phyloP scores from a whole-genome alignment of 371 early-diverging fungal genomes.

The Mucor indicus region DNA sequence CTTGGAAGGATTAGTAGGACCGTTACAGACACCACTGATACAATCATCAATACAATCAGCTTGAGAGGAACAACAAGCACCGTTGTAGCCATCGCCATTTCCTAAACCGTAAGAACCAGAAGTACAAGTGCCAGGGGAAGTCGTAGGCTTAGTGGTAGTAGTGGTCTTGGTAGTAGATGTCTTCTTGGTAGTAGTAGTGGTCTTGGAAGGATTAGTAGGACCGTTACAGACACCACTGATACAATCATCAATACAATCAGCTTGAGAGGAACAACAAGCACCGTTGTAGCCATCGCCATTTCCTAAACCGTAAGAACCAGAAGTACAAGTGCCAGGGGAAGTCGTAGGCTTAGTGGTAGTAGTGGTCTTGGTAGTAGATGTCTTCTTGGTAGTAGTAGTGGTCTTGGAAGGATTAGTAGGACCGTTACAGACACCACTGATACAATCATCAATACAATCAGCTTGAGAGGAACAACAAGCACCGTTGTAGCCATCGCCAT shows the following conservation, averaged over 20 bases:
- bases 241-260: slow-evolving; percentile 10
- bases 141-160: neutral
- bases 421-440: slow-evolving; percentile 10
- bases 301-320: slow-evolving; percentile 11
- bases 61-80: slow-evolving; percentile 9
- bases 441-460: slow-evolving; percentile 9
- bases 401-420: no score
- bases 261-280: slow-evolving; percentile 9
- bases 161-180: neutral
- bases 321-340: slow-evolving; percentile 1
- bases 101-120: slow-evolving; percentile 5
- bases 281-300: slow-evolving; percentile 11
- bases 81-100: slow-evolving; percentile 12
- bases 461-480: slow-evolving; percentile 11
- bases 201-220: no score
- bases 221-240: slow-evolving; percentile 12
- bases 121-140: neutral
- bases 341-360: slow-evolving; percentile 1
- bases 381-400: no score
- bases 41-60: slow-evolving; percentile 13
- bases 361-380: neutral
- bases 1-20: slow-evolving; percentile 12
- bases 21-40: slow-evolving; percentile 10
- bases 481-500: slow-evolving; percentile 11
- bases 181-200: no score